Evolutionary conservation across 192 early-diverging fungal species (phyloP), one percentile per base, ranked within the genome.

Genomic region (Spizellomyces punctatus): DNA sequence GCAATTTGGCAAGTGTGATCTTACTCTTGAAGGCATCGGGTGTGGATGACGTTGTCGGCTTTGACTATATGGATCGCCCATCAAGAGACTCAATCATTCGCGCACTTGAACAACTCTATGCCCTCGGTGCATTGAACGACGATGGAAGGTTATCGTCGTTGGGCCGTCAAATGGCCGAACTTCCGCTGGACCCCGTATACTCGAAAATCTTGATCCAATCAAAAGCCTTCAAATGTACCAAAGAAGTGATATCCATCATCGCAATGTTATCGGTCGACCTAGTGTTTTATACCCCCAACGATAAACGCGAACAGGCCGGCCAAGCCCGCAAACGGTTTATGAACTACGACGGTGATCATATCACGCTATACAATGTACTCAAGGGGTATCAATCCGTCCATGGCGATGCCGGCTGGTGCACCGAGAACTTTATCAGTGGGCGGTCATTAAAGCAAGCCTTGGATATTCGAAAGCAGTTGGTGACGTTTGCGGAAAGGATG

Each of bases 31-130:
- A 96, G 76, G 95, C 98, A 0, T 85, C 93, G 1, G 98, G 95
- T 0, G 90, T 99, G 47, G 79, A 91, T 45, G 88, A 99, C 72
- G 86, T 96, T n/a, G 78, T 93, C 64, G 71, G 76, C 21, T 99
- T 99, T 80, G 96, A 98, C 68, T 99, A 92, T 78, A 91, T 99
- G 88, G 96, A 99, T 71, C 85, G 88, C 27, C 96, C 98, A 7
- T 88, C 91, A 0, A 83, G 91, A 54, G 83, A 80, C 6, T 85
- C 86, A 19, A 75, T 99, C 58, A 77, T 92, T 45, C 86, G 91
- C 21, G 95, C 98, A 9, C 75, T 98, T 54, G 92, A 96, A 61
- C 91, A 95, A 48, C 82, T 99, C 14, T 95, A 90, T 81, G 90
- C 95, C 4, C 83, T 99, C 0, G 88, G 90, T 7, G 96, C 95